These are phyloP conservation scores for Scleroderma bovista DNA, from an alignment of 768 basidiomycete genomes.

Conservation along the genomic window DNA sequence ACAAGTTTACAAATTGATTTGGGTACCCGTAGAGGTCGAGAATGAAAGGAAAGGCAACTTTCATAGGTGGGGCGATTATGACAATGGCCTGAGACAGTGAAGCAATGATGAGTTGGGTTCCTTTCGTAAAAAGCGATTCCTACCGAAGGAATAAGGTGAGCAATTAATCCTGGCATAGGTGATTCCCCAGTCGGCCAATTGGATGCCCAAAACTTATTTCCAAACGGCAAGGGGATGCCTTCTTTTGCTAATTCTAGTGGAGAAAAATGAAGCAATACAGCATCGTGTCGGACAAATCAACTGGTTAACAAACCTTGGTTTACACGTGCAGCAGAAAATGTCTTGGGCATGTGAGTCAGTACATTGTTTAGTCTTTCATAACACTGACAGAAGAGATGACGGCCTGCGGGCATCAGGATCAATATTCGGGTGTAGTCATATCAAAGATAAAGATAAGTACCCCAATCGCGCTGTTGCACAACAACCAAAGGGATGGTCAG, in stretches of 20 bases:
- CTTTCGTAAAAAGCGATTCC: constrained; percentile 1
- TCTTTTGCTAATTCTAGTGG: constrained; percentile 52
- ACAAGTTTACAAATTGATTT: constrained; percentile 49
- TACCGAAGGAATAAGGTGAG: constrained; percentile 44
- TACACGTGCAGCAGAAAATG: constrained; percentile 45
- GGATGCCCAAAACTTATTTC: constrained; percentile 46
- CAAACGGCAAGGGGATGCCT: constrained; percentile 52
- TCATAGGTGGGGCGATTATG: constrained; percentile 43
- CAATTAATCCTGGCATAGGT: constrained; percentile 43
- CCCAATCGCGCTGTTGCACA: background rate
- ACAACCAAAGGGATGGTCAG: background rate
- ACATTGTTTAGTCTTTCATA: background rate
- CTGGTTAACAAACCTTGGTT: constrained; percentile 39
- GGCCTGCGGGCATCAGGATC: background rate
- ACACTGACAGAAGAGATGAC: no score
- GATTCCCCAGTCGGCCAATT: constrained; percentile 48
- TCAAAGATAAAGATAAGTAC: background rate
- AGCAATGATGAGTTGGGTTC: background rate
- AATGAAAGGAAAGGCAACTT: constrained; percentile 52
- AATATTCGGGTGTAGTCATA: background rate
- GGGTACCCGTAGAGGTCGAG: constrained; percentile 37
- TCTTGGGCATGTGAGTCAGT: constrained; percentile 24
- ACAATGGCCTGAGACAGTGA: constrained; percentile 26
- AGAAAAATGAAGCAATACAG: constrained; percentile 7
- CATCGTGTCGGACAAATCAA: background rate